A percentile compares a stretch with the other conserved stretches of the same genome.
Evolutionary conservation across 306 rosid species (phyloP).

Genomic region (Prunus armeniaca): DNA sequence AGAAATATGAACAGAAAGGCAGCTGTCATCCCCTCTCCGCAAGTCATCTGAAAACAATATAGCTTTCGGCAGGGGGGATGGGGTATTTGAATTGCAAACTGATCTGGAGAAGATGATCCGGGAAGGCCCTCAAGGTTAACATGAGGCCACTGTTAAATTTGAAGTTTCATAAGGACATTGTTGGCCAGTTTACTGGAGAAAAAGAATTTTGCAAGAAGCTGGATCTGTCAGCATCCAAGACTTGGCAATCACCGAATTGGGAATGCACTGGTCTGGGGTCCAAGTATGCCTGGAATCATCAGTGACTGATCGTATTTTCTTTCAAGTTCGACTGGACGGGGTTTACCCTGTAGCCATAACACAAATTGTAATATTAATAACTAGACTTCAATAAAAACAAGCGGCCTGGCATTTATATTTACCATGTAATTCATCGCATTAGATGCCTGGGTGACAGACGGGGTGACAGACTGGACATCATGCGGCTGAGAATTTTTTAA

Average conservation of each 20-base stretch:
- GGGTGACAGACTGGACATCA: constrained; percentile 44
- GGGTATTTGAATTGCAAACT: constrained; percentile 20
- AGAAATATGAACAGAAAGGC: constrained; percentile 4
- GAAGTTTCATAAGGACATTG: constrained; percentile 31
- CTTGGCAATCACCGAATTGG: constrained; percentile 7
- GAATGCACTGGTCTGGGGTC: constrained; percentile 17
- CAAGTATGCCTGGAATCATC: constrained; percentile 24
- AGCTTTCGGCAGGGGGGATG: constrained; percentile 25
- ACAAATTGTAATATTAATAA: constrained; percentile 15
- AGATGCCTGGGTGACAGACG: constrained; percentile 31
- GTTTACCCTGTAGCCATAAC: constrained; percentile 49
- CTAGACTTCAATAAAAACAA: constrained; percentile 1
- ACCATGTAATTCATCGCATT: constrained; percentile 43
- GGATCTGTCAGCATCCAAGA: constrained; percentile 23
- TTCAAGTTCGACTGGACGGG: constrained; percentile 49
- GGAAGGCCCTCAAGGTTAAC: constrained; percentile 37
- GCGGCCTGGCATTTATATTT: constrained; percentile 22
- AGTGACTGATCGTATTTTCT: constrained; percentile 43
- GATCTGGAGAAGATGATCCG: constrained; percentile 27
- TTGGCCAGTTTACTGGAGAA: constrained; percentile 37
- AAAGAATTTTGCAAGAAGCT: constrained; percentile 35
- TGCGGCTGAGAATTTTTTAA: constrained; percentile 48
- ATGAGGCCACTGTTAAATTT: constrained; percentile 34
- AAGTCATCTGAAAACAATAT: constrained; percentile 26
- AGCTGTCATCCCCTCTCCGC: constrained; percentile 13